phyloP scores from a whole-genome alignment of 345 rosid species.

The Salix caprea region DNA sequence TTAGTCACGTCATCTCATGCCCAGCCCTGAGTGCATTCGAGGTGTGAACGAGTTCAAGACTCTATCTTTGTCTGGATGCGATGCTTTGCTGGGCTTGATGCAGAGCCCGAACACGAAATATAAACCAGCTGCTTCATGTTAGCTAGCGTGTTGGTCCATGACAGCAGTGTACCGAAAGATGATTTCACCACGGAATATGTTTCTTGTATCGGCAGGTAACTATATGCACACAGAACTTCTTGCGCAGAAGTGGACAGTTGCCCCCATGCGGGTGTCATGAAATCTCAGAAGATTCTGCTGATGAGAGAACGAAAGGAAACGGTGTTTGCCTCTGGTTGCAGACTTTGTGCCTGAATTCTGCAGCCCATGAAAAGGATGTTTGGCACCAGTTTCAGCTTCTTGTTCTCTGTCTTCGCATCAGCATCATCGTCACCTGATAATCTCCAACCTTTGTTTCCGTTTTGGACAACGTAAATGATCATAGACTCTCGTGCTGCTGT shows the following conservation, averaged over 20 bases:
- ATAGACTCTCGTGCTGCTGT: background rate
- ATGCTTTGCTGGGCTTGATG: no score
- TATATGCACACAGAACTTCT: background rate
- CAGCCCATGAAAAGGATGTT: constrained; percentile 29
- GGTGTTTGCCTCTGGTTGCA: constrained; percentile 28
- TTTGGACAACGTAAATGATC: background rate
- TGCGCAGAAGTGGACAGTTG: background rate
- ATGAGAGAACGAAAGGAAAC: background rate
- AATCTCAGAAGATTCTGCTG: constrained; percentile 19
- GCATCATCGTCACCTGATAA: background rate
- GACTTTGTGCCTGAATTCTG: constrained; percentile 45
- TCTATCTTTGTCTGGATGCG: no score
- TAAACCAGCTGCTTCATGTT: background rate
- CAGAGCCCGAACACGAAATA: background rate
- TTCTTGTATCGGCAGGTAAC: background rate
- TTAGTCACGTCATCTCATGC: no score
- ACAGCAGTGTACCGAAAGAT: background rate
- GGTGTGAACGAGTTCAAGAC: no score
- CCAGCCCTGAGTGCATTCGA: no score
- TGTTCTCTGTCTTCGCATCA: background rate
- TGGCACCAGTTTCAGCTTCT: constrained; percentile 2
- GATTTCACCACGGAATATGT: background rate
- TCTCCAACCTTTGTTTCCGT: background rate
- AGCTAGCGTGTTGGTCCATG: background rate
- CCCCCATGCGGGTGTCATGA: constrained; percentile 21